Percentiles rank a stretch among this genome's conserved stretches.
Conservation (phyloP, 257 asterid genomes). For the Oldenlandia corymbosa region DNA sequence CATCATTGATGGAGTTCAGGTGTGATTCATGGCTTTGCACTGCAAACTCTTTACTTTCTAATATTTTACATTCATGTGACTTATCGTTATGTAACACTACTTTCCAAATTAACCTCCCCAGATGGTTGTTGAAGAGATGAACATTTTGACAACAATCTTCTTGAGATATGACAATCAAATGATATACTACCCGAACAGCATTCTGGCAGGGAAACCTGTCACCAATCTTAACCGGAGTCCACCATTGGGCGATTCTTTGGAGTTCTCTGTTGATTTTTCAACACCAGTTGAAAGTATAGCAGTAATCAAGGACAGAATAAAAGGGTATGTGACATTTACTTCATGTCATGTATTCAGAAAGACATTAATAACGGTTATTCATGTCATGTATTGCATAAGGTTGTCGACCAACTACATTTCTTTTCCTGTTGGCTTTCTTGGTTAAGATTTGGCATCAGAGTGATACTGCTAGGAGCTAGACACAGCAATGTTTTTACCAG, state of each 20-base stretch:
- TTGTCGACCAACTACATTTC: not conserved
- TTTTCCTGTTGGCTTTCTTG: not conserved
- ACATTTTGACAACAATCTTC: constrained; percentile 59
- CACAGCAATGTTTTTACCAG: no score
- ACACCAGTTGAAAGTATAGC: constrained; percentile 68
- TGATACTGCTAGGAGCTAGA: no score
- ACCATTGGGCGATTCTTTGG: constrained; percentile 64
- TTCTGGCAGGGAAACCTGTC: constrained; percentile 52
- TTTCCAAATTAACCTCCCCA: constrained; percentile 24
- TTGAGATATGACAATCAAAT: constrained; percentile 54
- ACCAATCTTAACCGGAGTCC: constrained; percentile 69
- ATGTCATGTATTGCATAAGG: no score
- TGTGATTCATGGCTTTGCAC: constrained; percentile 6
- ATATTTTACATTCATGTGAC: not conserved
- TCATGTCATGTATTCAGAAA: not conserved
- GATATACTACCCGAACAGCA: constrained; percentile 55
- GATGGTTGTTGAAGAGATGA: constrained; percentile 79
- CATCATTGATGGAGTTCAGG: constrained; percentile 28
- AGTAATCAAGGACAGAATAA: constrained; percentile 49
- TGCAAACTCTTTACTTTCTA: not conserved
- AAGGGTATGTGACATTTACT: constrained; percentile 36
- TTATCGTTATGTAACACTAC: not conserved
- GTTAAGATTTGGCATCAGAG: no score
- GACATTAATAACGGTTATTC: not conserved
- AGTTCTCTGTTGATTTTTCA: constrained; percentile 66